phyloP scores from a whole-genome alignment of 441 rosid species.

The Raphanus hybrid region DNA sequence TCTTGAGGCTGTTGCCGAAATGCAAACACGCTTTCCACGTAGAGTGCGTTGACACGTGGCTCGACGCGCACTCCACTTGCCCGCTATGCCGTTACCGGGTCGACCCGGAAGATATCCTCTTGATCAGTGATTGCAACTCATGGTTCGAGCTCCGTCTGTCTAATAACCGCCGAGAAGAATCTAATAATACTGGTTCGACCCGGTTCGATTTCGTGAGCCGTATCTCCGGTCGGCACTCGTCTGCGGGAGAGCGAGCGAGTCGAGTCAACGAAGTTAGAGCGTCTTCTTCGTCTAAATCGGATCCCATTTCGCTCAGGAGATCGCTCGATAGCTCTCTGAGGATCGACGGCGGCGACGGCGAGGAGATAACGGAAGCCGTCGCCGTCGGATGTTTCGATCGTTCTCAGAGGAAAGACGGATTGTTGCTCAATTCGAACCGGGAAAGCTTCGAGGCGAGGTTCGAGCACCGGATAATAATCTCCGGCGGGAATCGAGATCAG shows the following conservation, averaged over 20 bases:
- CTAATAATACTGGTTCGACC: conserved; percentile 20
- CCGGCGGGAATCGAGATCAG: conserved; percentile 44
- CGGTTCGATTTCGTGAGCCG: conserved; percentile 43
- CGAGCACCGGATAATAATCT: conserved; percentile 74
- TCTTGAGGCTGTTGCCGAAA: conserved; percentile 72
- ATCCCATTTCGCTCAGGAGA: conserved; percentile 50
- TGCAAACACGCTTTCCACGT: conserved; percentile 94
- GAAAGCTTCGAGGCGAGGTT: conserved; percentile 51
- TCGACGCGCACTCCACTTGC: conserved; percentile 93
- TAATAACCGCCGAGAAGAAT: conserved; percentile 23
- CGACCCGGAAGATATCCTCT: conserved; percentile 84
- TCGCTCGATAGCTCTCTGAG: conserved; percentile 56
- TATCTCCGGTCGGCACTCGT: conserved; percentile 81
- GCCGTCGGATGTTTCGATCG: conserved; percentile 59
- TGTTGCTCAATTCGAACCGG: conserved; percentile 46
- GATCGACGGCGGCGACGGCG: conserved; percentile 39
- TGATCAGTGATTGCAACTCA: conserved; percentile 49
- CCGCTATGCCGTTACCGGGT: conserved; percentile 92
- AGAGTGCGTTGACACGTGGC: conserved; percentile 97
- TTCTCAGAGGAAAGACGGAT: conserved; percentile 64
- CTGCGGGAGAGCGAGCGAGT: conserved; percentile 59
- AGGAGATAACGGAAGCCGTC: conserved; percentile 38
- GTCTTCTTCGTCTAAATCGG: conserved; percentile 11
- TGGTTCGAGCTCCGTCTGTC: conserved; percentile 37
- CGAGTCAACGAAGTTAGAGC: conserved; percentile 24